A percentile compares a stretch with the other conserved stretches of the same genome.
Evolutionary conservation across 768 basidiomycete species (phyloP).

Genomic region (Podaxis sp.): DNA sequence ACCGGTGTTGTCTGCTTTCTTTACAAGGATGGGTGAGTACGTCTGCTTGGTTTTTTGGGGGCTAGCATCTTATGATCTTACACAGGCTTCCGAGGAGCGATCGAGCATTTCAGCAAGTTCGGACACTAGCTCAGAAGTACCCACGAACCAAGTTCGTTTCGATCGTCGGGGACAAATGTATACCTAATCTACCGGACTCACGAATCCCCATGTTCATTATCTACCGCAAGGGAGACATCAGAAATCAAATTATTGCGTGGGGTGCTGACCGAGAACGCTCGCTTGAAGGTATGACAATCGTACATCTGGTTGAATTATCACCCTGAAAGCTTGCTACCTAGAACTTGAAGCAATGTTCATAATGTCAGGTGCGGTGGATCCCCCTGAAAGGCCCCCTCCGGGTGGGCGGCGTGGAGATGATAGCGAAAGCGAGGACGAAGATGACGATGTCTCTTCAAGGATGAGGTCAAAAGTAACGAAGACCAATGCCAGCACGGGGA

Average conservation of each 20-base stretch:
- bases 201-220: slow-evolving; percentile 90
- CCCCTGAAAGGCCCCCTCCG: slow-evolving; percentile 45
- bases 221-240: slow-evolving; percentile 90
- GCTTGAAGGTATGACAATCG: slow-evolving; percentile 61
- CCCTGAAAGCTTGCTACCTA: slow-evolving; percentile 23
- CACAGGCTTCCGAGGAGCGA: slow-evolving; percentile 79
- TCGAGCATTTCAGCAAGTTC: slow-evolving; percentile 68
- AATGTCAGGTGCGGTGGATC: slow-evolving; percentile 63
- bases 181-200: slow-evolving; percentile 91
- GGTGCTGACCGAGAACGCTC: slow-evolving; percentile 75
- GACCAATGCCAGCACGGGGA: slow-evolving; percentile 49
- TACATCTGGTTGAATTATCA: slow-evolving; percentile 1
- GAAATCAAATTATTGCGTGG: slow-evolving; percentile 83
- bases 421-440: slow-evolving; percentile 45
- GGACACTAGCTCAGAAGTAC: slow-evolving; percentile 73
- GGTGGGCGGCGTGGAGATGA: slow-evolving; percentile 37
- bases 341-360: slow-evolving; percentile 74
- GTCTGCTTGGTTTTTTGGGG: not conserved
- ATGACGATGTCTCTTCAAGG: slow-evolving; percentile 50
- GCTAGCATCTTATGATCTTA: not conserved
- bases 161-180: slow-evolving; percentile 93
- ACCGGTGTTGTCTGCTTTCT: slow-evolving; percentile 94
- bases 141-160: slow-evolving; percentile 95
- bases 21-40: slow-evolving; percentile 89
- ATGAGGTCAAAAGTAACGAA: slow-evolving; percentile 58